Evolutionary conservation across 768 basidiomycete genomes (phyloP).

Genomic region (Terana coerulea): DNA sequence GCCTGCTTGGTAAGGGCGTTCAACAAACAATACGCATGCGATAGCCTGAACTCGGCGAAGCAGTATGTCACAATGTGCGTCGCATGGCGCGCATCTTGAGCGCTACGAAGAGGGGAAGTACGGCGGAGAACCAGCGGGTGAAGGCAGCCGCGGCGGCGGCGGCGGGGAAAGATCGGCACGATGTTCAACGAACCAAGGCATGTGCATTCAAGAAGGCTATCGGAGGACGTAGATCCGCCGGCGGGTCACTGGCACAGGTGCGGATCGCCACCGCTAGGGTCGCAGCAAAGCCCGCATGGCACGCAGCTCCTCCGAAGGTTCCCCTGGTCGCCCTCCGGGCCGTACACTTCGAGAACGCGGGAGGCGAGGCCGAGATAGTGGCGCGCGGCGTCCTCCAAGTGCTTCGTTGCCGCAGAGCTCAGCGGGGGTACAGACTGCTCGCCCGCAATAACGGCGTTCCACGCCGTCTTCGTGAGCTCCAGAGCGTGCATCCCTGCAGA

Average conservation of each 20-base stretch:
- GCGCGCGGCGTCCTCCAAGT: constrained; percentile 19
- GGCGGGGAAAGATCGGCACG: constrained; percentile 4
- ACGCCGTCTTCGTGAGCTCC: constrained; percentile 72
- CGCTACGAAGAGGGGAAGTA: too few relatives aligned
- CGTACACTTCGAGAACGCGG: constrained; percentile 43
- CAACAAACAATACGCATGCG: too few relatives aligned
- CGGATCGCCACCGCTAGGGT: background rate
- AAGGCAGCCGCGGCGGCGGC: too few relatives aligned
- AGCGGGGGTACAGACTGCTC: constrained; percentile 1
- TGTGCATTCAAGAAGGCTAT: background rate
- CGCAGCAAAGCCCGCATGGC: constrained; percentile 40
- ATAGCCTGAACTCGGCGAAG: too few relatives aligned
- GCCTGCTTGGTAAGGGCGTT: too few relatives aligned
- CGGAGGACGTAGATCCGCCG: background rate
- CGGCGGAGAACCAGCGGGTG: too few relatives aligned
- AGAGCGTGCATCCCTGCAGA: constrained; percentile 68
- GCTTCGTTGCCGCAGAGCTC: constrained; percentile 2
- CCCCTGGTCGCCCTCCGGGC: constrained; percentile 62
- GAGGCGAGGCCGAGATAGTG: constrained; percentile 39
- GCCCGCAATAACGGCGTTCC: constrained; percentile 55
- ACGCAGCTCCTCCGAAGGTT: constrained; percentile 52
- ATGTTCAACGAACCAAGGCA: background rate
- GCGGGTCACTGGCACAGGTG: background rate
- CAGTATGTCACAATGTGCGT: too few relatives aligned
- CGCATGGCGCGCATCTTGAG: too few relatives aligned